Percentiles rank a stretch among this genome's conserved stretches.
phyloP scores from a whole-genome alignment of 2,329 filamentous ascomycete genomes.

The Penicillium sp. region DNA sequence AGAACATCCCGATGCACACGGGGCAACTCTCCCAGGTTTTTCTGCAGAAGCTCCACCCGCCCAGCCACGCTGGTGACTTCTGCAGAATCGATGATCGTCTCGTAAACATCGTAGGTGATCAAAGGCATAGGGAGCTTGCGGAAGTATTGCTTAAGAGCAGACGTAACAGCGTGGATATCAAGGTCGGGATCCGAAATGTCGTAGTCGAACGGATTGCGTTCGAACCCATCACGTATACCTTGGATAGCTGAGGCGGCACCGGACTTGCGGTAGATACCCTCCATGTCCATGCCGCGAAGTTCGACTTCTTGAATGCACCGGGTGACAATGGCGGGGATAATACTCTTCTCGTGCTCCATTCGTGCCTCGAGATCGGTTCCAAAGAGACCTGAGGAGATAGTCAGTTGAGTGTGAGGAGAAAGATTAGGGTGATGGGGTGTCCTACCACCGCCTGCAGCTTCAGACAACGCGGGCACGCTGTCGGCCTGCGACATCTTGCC shows the following conservation, averaged over 20 bases:
- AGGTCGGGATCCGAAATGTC: conserved; percentile 92
- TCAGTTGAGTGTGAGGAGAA: conserved; percentile 6
- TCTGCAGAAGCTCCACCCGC: conserved; percentile 68
- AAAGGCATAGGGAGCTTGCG: conserved; percentile 84
- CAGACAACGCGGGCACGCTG: conserved; percentile 41
- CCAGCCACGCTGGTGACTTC: conserved; percentile 65
- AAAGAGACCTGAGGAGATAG: conserved; percentile 59
- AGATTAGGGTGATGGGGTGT: neutral
- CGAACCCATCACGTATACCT: conserved; percentile 85
- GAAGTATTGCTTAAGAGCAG: conserved; percentile 96
- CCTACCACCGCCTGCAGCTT: conserved; percentile 41
- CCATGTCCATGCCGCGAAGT: conserved; percentile 87
- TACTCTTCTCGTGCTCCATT: conserved; percentile 80
- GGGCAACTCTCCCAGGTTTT: conserved; percentile 75
- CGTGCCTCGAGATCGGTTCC: conserved; percentile 85
- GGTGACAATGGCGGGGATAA: conserved; percentile 86
- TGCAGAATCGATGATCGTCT: conserved; percentile 70
- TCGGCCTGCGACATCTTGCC: conserved; percentile 44
- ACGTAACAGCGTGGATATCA: conserved; percentile 95
- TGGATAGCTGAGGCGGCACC: conserved; percentile 91
- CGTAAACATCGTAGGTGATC: conserved; percentile 90
- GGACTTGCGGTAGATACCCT: conserved; percentile 97
- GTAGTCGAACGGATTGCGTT: conserved; percentile 69
- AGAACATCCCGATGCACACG: conserved; percentile 82
- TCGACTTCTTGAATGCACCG: conserved; percentile 97